These are phyloP conservation scores for Fusarium concolor DNA, from an alignment of 2,329 filamentous ascomycete genomes.

Conservation along the genomic window DNA sequence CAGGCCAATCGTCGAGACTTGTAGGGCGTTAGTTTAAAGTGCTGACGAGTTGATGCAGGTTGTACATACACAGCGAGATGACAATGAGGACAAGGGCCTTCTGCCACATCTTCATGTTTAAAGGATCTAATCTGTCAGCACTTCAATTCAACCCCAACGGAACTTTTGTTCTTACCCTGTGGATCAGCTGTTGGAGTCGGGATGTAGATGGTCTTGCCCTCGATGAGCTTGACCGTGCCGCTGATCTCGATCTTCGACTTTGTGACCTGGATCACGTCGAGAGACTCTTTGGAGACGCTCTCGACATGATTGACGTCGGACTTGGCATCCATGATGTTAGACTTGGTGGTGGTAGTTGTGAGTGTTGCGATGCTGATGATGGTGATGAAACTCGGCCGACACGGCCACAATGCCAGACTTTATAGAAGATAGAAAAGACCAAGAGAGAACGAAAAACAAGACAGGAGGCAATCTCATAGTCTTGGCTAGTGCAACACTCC, in stretches of 20 bases:
- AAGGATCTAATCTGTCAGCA: conserved; percentile 30
- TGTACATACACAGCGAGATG: conserved; percentile 33
- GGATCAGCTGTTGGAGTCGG: conserved; percentile 39
- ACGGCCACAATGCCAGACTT: conserved; percentile 6
- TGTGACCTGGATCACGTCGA: conserved; percentile 30
- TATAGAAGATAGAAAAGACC: conserved; percentile 16
- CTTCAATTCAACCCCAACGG: not conserved
- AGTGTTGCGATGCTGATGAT: conserved; percentile 12
- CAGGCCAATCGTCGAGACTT: conserved; percentile 23
- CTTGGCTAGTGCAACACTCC: conserved; percentile 22
- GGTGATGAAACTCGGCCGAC: not conserved
- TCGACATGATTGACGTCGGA: conserved; percentile 36
- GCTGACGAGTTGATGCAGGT: rapidly evolving
- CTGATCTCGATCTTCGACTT: conserved; percentile 37
- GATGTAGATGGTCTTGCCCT: conserved; percentile 34
- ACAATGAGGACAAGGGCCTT: conserved; percentile 33
- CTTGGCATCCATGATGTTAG: conserved; percentile 34
- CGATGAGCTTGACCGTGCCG: conserved; percentile 38
- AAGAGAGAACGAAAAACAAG: conserved; percentile 11
- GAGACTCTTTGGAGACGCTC: conserved; percentile 29
- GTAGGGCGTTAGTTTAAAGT: not conserved
- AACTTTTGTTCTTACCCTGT: not conserved
- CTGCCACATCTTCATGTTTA: conserved; percentile 44
- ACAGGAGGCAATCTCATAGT: conserved; percentile 7
- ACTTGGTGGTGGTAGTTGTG: not conserved